A percentile compares a stretch with the other conserved stretches of the same genome.
phyloP scores from a whole-genome alignment of 768 basidiomycete genomes.

The Tricholoma hemisulphureum region DNA sequence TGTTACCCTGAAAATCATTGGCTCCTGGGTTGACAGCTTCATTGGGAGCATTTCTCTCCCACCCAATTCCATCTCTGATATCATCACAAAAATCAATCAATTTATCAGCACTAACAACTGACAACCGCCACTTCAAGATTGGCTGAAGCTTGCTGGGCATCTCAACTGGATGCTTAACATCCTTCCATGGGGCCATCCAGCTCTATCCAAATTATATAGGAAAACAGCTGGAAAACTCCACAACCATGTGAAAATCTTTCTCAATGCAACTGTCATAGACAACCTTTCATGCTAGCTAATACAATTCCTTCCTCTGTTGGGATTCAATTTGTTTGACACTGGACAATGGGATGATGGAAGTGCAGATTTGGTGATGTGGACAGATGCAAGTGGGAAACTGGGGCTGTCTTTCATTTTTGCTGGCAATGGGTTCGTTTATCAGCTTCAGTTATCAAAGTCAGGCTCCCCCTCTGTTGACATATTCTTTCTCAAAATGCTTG shows the following conservation, averaged over 20 bases:
- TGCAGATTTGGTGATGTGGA: constrained; percentile 3
- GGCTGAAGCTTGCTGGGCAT: constrained; percentile 1
- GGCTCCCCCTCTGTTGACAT: background rate
- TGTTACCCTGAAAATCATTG: constrained; percentile 26
- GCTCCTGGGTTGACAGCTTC: constrained; percentile 24
- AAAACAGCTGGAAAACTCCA: background rate
- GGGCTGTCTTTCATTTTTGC: background rate
- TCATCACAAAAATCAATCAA: background rate
- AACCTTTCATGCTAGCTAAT: background rate
- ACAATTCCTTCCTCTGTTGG: background rate
- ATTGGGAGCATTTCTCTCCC: background rate
- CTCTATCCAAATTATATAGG: background rate
- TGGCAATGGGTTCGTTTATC: background rate
- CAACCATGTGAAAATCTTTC: background rate
- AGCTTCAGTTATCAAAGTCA: background rate
- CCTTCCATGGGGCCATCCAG: background rate
- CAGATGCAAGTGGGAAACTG: background rate
- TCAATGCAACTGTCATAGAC: background rate
- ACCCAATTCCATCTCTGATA: background rate
- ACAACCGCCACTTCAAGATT: background rate
- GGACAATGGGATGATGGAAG: background rate
- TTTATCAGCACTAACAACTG: background rate
- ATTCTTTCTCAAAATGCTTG: constrained; percentile 6
- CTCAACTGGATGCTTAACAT: constrained; percentile 4
- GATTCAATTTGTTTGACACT: background rate